Conservation (phyloP, 2,329 filamentous ascomycete species). For the Anthostomella pinea region DNA sequence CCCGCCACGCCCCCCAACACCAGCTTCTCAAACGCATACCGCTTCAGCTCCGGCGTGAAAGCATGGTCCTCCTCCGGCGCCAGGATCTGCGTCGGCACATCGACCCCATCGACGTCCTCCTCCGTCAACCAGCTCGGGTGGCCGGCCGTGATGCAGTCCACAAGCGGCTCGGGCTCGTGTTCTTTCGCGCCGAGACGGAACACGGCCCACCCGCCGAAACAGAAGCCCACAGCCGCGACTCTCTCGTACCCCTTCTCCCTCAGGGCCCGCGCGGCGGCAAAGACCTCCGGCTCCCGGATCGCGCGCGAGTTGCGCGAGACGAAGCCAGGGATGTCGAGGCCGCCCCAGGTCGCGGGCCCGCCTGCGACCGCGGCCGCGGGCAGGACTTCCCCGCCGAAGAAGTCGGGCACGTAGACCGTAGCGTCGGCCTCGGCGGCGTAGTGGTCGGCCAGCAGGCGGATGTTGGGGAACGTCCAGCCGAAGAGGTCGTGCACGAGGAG, state of each 20-base stretch:
- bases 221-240: no score
- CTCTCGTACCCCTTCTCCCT: no score
- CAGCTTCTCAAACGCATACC: conserved; percentile 38
- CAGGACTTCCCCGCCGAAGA: conserved; percentile 37
- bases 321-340: conserved; percentile 39
- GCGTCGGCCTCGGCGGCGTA: conserved; percentile 42
- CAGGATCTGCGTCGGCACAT: conserved; percentile 43
- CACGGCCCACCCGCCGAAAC: conserved; percentile 2
- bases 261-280: conserved; percentile 27
- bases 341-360: conserved; percentile 26
- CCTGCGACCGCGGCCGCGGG: conserved; percentile 23
- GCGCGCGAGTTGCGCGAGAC: conserved; percentile 35
- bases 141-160: conserved; percentile 41
- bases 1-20: conserved; percentile 32
- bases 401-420: conserved; percentile 43
- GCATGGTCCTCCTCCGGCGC: conserved; percentile 38
- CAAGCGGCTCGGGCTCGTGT: conserved; percentile 33
- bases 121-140: conserved; percentile 41
- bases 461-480: conserved; percentile 20
- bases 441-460: conserved; percentile 45
- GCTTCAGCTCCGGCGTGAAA: conserved; percentile 46
- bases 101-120: conserved; percentile 41
- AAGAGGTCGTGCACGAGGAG: background rate
- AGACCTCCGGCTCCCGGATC: conserved; percentile 36
- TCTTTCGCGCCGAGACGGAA: conserved; percentile 34